Evolutionary conservation across 345 rosid species (phyloP).

Genomic region (Hibiscus trionum): DNA sequence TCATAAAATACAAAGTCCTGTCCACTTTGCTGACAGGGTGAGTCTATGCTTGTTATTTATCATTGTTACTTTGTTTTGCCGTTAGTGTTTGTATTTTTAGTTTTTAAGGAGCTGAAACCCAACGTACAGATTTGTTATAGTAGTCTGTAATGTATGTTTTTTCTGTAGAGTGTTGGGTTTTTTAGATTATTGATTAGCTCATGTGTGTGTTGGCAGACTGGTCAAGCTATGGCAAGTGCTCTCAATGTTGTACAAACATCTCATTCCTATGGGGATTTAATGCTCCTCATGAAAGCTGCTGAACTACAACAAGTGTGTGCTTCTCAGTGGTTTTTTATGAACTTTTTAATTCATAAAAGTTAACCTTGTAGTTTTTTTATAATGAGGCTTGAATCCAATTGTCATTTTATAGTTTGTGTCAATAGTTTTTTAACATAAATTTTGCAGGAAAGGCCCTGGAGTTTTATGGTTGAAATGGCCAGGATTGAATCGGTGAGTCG

Average conservation of each 20-base stretch:
- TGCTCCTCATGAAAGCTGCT: slow-evolving; percentile 70
- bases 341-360: not conserved
- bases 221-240: slow-evolving; percentile 64
- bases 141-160: not conserved
- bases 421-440: slow-evolving; percentile 5
- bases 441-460: slow-evolving; percentile 72
- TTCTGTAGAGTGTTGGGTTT: slow-evolving; percentile 4
- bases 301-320: slow-evolving; percentile 46
- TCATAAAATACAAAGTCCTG: slow-evolving; percentile 53
- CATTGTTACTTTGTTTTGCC: not conserved
- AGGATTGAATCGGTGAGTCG: slow-evolving; percentile 68
- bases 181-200: slow-evolving; percentile 18
- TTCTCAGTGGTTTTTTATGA: slow-evolving; percentile 3
- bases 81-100: not conserved
- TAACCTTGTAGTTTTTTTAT: no score
- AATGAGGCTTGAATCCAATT: not conserved
- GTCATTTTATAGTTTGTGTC: not conserved
- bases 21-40: slow-evolving; percentile 71
- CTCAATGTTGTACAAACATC: slow-evolving; percentile 77
- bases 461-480: slow-evolving; percentile 95
- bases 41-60: slow-evolving; percentile 19
- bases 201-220: slow-evolving; percentile 45
- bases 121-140: not conserved
- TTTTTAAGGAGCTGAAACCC: not conserved
- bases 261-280: slow-evolving; percentile 84